These are phyloP conservation scores for Cornus florida DNA, from an alignment of 148 eudicot species.

Conservation along the genomic window DNA sequence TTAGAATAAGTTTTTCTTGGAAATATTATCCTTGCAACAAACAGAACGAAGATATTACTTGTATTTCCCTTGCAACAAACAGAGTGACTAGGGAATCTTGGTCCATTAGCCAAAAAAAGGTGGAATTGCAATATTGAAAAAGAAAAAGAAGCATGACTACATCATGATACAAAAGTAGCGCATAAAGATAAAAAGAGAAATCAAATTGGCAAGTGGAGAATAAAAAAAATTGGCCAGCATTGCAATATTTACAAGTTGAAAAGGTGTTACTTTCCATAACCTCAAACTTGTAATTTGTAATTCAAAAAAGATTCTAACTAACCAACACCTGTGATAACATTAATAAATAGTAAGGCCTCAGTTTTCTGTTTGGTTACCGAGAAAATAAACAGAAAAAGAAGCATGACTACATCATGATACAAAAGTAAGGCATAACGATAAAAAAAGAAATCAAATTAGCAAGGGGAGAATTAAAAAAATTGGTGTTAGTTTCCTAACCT, in stretches of 20 bases:
- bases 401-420: too few species aligned
- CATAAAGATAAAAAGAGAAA: neutral
- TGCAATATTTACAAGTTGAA: neutral
- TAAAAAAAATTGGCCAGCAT: conserved; percentile 12
- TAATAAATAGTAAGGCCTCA: neutral
- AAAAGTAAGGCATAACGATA: too few species aligned
- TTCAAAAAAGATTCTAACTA: neutral
- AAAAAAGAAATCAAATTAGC: too few species aligned
- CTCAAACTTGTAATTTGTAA: too few species aligned
- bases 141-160: neutral
- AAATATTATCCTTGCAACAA: conserved; percentile 4
- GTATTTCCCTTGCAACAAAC: neutral
- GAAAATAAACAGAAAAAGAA: too few species aligned
- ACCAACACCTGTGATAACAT: neutral
- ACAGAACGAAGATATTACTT: neutral
- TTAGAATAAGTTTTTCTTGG: neutral
- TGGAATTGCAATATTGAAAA: neutral
- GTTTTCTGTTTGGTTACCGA: too few species aligned
- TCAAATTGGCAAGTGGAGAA: conserved; percentile 18
- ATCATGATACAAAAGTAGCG: neutral
- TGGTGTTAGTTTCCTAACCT: too few species aligned
- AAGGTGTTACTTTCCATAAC: neutral
- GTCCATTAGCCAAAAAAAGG: conserved; percentile 15
- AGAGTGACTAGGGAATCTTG: neutral
- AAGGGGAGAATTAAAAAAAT: too few species aligned